A percentile compares a stretch with the other conserved stretches of the same genome.
Evolutionary conservation across 2,329 filamentous ascomycete genomes (phyloP).

Genomic region (Aquanectria penicillioides): DNA sequence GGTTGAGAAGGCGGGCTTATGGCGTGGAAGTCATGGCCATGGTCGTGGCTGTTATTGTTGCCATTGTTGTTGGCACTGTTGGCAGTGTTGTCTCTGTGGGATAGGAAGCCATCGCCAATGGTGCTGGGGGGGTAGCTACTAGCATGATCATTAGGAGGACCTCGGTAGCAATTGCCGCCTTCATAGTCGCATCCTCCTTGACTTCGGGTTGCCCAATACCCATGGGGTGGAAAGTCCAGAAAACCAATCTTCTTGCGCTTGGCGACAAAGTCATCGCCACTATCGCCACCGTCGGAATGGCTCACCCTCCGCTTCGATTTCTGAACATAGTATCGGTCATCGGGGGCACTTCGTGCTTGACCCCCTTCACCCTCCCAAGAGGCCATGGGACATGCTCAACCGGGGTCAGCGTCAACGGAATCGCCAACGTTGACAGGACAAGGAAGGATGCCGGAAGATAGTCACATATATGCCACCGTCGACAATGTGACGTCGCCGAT

Average conservation of each 20-base stretch:
- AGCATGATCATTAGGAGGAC: not conserved
- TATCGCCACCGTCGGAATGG: constrained; percentile 46
- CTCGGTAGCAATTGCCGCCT: constrained; percentile 6
- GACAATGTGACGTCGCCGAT: constrained; percentile 5
- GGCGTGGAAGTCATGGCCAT: constrained; percentile 25
- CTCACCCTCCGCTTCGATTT: constrained; percentile 53
- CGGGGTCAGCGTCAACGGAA: constrained; percentile 29
- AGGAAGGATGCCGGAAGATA: constrained; percentile 4
- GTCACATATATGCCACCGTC: constrained; percentile 16
- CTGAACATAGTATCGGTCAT: constrained; percentile 42
- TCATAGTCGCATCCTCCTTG: constrained; percentile 20
- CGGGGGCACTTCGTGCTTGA: constrained; percentile 41
- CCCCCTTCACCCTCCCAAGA: constrained; percentile 51
- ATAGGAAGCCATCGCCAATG: not conserved
- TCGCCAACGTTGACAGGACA: constrained; percentile 17
- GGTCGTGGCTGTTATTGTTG: constrained; percentile 26
- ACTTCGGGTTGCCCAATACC: not conserved
- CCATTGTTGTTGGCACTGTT: constrained; percentile 24
- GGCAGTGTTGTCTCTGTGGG: constrained; percentile 19
- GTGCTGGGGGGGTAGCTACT: not conserved
- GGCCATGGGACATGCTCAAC: constrained; percentile 51
- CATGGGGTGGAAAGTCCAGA: constrained; percentile 5
- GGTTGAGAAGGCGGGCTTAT: constrained; percentile 20
- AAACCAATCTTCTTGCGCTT: constrained; percentile 36
- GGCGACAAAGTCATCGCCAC: constrained; percentile 33